Conservation (phyloP, 1,284 basidiomycete genomes). For the Rhodotorula sp. region DNA sequence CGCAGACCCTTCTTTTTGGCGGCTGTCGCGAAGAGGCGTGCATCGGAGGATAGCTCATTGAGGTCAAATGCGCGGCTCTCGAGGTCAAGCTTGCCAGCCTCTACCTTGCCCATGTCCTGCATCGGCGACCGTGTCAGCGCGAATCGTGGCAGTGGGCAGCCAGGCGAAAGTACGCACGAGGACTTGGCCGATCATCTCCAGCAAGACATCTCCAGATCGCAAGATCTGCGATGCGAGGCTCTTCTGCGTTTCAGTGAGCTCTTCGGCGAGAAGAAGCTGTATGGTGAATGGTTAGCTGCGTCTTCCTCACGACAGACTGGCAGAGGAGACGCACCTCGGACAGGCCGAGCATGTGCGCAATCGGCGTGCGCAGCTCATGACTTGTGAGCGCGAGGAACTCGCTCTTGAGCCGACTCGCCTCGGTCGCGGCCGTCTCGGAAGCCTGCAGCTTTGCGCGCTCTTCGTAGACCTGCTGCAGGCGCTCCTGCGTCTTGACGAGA, state of each 20-base stretch:
- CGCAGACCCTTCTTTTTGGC: slow-evolving; percentile 50
- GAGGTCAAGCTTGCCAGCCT: slow-evolving; percentile 51
- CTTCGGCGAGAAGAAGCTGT: slow-evolving; percentile 41
- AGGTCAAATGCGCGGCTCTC: slow-evolving; percentile 50
- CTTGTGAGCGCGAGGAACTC: slow-evolving; percentile 47
- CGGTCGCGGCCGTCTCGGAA: slow-evolving; percentile 50
- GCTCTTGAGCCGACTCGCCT: slow-evolving; percentile 50
- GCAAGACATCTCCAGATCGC: slow-evolving; percentile 40
- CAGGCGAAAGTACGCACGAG: slow-evolving; percentile 6
- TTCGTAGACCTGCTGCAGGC: slow-evolving; percentile 47
- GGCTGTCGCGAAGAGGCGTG: slow-evolving; percentile 49
- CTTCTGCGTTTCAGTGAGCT: slow-evolving; percentile 18
- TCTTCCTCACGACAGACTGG: background rate
- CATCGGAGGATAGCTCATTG: slow-evolving; percentile 49
- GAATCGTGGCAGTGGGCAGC: background rate
- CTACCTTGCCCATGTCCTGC: slow-evolving; percentile 52
- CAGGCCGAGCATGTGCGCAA: slow-evolving; percentile 3
- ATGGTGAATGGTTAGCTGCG: slow-evolving; percentile 2
- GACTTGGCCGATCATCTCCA: slow-evolving; percentile 42
- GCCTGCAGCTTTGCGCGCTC: slow-evolving; percentile 49
- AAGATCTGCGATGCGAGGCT: slow-evolving; percentile 38
- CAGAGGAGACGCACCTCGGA: background rate
- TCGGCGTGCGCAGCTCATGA: slow-evolving; percentile 39
- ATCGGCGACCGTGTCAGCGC: background rate
- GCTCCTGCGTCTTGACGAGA: slow-evolving; percentile 47